Evolutionary conservation across 176 grass and related monocot genomes (phyloP).

Genomic region (Puya raimondii): DNA sequence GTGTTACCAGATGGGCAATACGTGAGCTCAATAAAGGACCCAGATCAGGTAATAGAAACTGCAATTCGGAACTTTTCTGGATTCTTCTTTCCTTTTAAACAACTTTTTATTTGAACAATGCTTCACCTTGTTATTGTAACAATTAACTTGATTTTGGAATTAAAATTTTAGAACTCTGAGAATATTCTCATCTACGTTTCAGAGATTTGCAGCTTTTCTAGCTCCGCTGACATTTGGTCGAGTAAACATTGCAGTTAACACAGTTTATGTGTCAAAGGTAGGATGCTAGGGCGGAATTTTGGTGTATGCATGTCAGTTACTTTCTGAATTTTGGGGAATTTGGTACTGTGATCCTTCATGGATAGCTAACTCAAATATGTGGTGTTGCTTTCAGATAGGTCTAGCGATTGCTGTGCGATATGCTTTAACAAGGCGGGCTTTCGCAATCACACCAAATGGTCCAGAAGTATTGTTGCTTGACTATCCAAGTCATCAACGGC

Average conservation of each 20-base stretch:
- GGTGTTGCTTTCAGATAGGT: conserved; percentile 40
- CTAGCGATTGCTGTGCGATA: conserved; percentile 84
- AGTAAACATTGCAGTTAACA: conserved; percentile 71
- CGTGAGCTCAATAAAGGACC: conserved; percentile 69
- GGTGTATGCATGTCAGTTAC: not conserved
- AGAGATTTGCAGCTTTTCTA: conserved; percentile 95
- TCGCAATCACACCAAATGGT: conserved; percentile 60
- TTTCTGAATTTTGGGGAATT: not conserved
- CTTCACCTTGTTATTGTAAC: not conserved
- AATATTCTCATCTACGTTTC: conserved; percentile 19
- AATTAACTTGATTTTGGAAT: not conserved
- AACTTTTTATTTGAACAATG: not conserved
- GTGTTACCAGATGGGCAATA: conserved; percentile 92
- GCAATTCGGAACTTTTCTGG: not conserved
- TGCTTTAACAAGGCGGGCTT: conserved; percentile 79
- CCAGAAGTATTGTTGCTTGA: conserved; percentile 86
- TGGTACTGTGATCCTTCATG: not conserved
- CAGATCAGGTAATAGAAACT: conserved; percentile 50
- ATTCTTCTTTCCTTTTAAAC: not conserved
- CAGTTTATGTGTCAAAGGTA: conserved; percentile 95
- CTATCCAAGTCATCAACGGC: conserved; percentile 92
- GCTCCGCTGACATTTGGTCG: conserved; percentile 87
- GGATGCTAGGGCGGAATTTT: conserved; percentile 10
- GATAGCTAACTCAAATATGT: not conserved
- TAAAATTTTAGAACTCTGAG: not conserved